Evolutionary conservation across 768 basidiomycete species (phyloP).

Genomic region (Cystobasidium tubakii): DNA sequence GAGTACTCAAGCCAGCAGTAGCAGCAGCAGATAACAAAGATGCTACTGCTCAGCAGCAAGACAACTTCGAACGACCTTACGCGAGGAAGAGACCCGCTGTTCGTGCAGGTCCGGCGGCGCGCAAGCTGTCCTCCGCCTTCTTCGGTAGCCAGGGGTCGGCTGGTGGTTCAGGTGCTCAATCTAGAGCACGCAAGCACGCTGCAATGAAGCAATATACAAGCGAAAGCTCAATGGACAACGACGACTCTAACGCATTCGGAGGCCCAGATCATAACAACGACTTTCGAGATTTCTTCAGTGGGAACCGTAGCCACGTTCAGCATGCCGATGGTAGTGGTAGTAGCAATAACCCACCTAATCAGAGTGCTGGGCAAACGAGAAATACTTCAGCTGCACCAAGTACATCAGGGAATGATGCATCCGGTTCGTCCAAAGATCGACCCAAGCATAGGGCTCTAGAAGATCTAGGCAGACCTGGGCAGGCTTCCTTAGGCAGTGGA

Average conservation of each 20-base stretch:
- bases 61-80: not conserved
- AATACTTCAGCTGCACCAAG: not conserved
- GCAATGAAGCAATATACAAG: constrained; percentile 16
- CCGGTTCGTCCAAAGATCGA: constrained; percentile 4
- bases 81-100: constrained; percentile 20
- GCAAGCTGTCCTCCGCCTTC: not conserved
- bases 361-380: not conserved
- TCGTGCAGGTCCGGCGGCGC: not conserved
- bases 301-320: not conserved
- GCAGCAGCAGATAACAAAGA: not conserved
- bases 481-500: not conserved
- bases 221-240: not conserved
- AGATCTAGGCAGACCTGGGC: not conserved
- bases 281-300: not conserved
- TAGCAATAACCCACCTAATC: not conserved
- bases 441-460: not conserved
- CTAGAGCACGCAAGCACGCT: not conserved
- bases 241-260: not conserved
- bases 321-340: not conserved
- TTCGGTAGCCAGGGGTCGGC: not conserved
- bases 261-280: constrained; percentile 3
- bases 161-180: not conserved
- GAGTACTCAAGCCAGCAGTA: not conserved
- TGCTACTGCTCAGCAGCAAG: not conserved
- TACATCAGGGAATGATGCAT: not conserved